These are phyloP conservation scores for Colletotrichum lindemuthianum DNA, from an alignment of 2,329 filamentous ascomycete species.

Conservation along the genomic window DNA sequence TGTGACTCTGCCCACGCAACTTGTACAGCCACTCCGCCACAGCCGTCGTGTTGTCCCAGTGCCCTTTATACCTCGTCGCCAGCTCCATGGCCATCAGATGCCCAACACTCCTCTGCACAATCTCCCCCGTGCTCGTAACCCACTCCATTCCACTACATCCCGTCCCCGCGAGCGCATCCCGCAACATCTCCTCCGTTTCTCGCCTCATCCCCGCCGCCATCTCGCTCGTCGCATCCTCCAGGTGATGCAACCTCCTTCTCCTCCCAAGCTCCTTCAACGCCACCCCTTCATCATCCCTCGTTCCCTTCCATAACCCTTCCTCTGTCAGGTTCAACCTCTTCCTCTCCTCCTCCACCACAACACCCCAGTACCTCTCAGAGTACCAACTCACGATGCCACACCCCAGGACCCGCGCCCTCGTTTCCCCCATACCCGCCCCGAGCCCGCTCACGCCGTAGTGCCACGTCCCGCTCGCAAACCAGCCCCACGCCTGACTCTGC, in stretches of 20 bases:
- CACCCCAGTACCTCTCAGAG: conserved; percentile 44
- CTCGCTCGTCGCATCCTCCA: conserved; percentile 43
- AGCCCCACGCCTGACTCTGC: conserved; percentile 52
- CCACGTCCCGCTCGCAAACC: conserved; percentile 55
- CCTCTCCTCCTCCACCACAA: conserved; percentile 45
- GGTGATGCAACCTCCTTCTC: conserved; percentile 49
- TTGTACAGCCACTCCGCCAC: conserved; percentile 44
- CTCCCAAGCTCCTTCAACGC: conserved; percentile 48
- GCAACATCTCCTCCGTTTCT: conserved; percentile 45
- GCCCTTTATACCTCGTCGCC: conserved; percentile 37
- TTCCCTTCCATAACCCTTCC: conserved; percentile 50
- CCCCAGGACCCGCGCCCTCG: conserved; percentile 49
- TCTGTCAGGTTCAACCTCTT: conserved; percentile 52
- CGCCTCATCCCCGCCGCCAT: conserved; percentile 49
- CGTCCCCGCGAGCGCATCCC: conserved; percentile 28
- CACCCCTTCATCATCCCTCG: conserved; percentile 39
- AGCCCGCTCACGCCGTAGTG: conserved; percentile 53
- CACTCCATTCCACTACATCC: conserved; percentile 56
- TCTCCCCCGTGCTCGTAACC: conserved; percentile 51
- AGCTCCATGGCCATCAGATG: conserved; percentile 46
- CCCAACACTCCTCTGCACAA: conserved; percentile 51
- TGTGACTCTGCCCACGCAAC: conserved; percentile 51
- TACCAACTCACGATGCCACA: conserved; percentile 60
- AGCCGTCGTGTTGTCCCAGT: conserved; percentile 39
- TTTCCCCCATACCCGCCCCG: conserved; percentile 53